Conservation (phyloP, 2,329 filamentous ascomycete genomes). For the Aureobasidium leucospermi region DNA sequence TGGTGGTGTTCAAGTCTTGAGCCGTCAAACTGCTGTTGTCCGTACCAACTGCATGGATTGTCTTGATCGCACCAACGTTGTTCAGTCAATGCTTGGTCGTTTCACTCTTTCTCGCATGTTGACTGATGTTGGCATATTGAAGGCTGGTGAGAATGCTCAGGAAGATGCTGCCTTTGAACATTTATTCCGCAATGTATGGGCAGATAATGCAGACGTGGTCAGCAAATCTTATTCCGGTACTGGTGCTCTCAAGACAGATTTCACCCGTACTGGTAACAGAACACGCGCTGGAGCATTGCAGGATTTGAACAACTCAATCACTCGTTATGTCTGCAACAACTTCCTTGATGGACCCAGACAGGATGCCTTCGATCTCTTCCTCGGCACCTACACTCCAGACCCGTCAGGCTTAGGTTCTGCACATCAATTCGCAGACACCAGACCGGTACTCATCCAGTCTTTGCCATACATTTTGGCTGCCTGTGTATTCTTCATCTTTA, state of each 20-base stretch:
- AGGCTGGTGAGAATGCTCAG: conserved; percentile 67
- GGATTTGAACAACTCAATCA: conserved; percentile 81
- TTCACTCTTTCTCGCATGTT: conserved; percentile 86
- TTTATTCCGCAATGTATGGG: conserved; percentile 95
- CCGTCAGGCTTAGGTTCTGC: conserved; percentile 62
- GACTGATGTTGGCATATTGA: conserved; percentile 71
- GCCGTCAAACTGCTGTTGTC: conserved; percentile 79
- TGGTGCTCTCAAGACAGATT: conserved; percentile 94
- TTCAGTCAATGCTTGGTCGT: conserved; percentile 92
- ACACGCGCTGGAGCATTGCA: conserved; percentile 79
- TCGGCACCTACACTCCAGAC: conserved; percentile 75
- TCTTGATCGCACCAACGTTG: conserved; percentile 92
- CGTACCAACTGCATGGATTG: conserved; percentile 99
- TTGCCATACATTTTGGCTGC: conserved; percentile 86
- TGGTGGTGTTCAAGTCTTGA: conserved; percentile 70
- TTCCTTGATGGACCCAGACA: conserved; percentile 89
- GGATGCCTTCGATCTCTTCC: conserved; percentile 90
- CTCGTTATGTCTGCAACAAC: conserved; percentile 87
- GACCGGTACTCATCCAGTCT: conserved; percentile 84
- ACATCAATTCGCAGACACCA: conserved; percentile 72
- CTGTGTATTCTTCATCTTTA: conserved; percentile 72
- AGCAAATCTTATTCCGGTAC: conserved; percentile 91
- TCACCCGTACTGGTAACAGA: conserved; percentile 85
- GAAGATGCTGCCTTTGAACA: conserved; percentile 78
- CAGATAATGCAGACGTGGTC: conserved; percentile 94